Base-by-base conservation (phyloP, 2,329 filamentous ascomycete species). In the Fusarium floridanum region DNA sequence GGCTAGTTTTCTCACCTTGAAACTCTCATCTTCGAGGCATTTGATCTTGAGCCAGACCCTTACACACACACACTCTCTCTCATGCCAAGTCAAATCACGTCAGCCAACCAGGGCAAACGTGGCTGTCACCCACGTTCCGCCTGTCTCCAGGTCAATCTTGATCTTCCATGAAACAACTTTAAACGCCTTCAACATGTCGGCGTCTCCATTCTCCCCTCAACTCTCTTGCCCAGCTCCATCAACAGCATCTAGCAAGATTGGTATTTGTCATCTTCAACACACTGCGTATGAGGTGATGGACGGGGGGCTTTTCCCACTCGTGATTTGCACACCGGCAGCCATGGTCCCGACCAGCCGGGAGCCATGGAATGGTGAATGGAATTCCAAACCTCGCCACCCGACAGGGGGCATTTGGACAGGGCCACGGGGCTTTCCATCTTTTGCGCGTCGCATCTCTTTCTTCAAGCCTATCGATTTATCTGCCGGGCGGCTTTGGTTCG, bases 281-380 rank as follows among this genome's bases (percentile, higher is more conserved):
- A 14, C 27, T 53, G 48, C 48, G 5, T 11, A 53, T 53, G 48
- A 53, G 17, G 27, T 53, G 48, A 53, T 32, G 48, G 48, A 53
- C 11, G 27, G 48, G 14, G 14, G 14, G 14, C 14, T 45, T 14
- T 12, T 48, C 43, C 22, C 16, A 27, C 48, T 37, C 55, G 48
- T 69, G 45, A 62, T 67, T 64, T 64, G 48, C 61, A 61, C 56
- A 61, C 56, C 34, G 41, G 36, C 63, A 62, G 29, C 20, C 56
- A 74, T 72, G 56, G 61, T 68, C 64, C 71, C 71, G 66, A 29
- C 72, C 55, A 53, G 62, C 61, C 36, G 71, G 71, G 68, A 74
- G 71, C 36, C 60, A 20, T 74, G 72, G 72, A 74, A 72, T 69
- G 41, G 72, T 72, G 71, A 62, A 74, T 74, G 57, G 71, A 72